phyloP scores from a whole-genome alignment of 768 basidiomycete species.

The Boletales sp. region DNA sequence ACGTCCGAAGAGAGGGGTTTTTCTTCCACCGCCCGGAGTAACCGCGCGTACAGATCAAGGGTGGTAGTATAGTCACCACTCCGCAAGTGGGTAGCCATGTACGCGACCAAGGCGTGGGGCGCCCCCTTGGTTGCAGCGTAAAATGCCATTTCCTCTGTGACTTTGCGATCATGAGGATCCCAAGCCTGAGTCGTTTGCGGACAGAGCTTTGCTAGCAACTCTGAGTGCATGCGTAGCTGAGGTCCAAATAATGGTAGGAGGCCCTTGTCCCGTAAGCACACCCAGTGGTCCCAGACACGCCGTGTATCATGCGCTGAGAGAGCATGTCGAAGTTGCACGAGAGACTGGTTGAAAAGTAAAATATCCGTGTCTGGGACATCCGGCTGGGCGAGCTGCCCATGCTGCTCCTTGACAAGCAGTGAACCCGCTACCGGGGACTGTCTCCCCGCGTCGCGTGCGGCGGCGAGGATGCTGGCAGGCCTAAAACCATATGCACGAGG shows the following conservation, averaged over 20 bases:
- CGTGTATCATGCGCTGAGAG: conserved; percentile 33
- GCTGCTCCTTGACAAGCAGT: conserved; percentile 9
- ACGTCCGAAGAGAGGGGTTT: conserved; percentile 16
- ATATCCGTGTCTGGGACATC: conserved; percentile 30
- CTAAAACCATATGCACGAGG: conserved; percentile 31
- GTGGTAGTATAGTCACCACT: conserved; percentile 39
- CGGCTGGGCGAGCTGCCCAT: background rate
- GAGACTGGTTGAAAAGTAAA: conserved; percentile 32
- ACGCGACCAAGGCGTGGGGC: conserved; percentile 45
- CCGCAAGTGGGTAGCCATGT: conserved; percentile 46
- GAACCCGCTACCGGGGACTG: background rate
- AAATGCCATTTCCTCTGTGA: conserved; percentile 48
- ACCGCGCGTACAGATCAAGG: conserved; percentile 43
- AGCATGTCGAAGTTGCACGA: conserved; percentile 38
- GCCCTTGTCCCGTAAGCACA: conserved; percentile 38
- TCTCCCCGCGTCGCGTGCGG: conserved; percentile 4
- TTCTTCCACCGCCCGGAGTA: conserved; percentile 23
- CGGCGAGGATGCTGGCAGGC: conserved; percentile 13
- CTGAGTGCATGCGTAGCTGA: conserved; percentile 40
- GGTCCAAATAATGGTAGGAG: conserved; percentile 46
- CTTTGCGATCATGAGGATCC: conserved; percentile 26
- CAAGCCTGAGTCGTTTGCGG: conserved; percentile 17
- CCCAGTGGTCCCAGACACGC: conserved; percentile 37
- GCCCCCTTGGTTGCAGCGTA: conserved; percentile 43
- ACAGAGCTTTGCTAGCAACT: conserved; percentile 31